Evolutionary conservation across 371 early-diverging fungal species (phyloP).

Genomic region (Mucor indicus): DNA sequence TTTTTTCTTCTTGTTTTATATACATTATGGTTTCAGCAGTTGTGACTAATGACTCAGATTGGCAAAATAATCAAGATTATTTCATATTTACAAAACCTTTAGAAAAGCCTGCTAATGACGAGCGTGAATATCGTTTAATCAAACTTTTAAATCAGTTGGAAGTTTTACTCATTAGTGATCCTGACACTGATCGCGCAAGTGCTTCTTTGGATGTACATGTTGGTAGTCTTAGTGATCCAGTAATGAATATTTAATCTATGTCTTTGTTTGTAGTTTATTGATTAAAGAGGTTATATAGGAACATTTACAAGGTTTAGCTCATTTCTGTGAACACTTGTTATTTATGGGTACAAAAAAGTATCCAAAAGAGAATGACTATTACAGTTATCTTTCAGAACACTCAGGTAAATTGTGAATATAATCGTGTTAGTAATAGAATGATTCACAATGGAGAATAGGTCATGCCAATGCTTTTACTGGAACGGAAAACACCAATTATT

Average conservation of each 20-base stretch:
- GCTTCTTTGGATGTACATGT: constrained; percentile 94
- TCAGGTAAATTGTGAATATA: constrained; percentile 56
- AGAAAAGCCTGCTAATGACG: constrained; percentile 69
- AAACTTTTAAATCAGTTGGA: constrained; percentile 79
- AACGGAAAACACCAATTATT: constrained; percentile 88
- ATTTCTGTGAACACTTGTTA: constrained; percentile 97
- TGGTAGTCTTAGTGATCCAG: constrained; percentile 40
- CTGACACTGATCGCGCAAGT: constrained; percentile 81
- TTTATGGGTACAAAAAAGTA: constrained; percentile 88
- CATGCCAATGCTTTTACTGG: constrained; percentile 94
- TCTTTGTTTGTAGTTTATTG: not conserved
- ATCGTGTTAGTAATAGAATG: constrained; percentile 4
- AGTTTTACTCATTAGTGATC: constrained; percentile 81
- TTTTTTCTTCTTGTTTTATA: not conserved
- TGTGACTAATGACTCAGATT: constrained; percentile 7
- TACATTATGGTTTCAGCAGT: constrained; percentile 16
- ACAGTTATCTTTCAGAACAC: constrained; percentile 78
- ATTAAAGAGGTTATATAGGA: constrained; percentile 18
- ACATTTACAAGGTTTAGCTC: constrained; percentile 89
- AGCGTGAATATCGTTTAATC: constrained; percentile 79
- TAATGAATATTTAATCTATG: constrained; percentile 2
- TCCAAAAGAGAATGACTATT: constrained; percentile 92
- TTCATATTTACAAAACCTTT: constrained; percentile 27
- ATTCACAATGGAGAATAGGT: constrained; percentile 17
- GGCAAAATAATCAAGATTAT: constrained; percentile 12